A percentile compares a stretch with the other conserved stretches of the same genome.
phyloP scores from a whole-genome alignment of 2,329 filamentous ascomycete genomes.

The Xylaria sp. region DNA sequence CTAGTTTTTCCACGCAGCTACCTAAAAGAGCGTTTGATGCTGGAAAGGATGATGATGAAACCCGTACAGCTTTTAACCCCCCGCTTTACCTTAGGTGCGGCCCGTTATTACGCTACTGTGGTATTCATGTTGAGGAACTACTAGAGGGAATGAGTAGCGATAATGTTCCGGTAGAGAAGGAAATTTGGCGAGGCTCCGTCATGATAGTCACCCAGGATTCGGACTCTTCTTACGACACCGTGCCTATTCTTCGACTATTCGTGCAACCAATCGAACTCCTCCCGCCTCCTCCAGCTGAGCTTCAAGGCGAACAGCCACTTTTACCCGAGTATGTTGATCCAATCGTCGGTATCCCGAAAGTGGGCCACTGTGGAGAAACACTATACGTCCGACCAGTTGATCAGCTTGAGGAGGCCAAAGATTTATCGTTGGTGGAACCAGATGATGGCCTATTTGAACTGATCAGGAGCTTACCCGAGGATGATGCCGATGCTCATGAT shows the following conservation, averaged over 20 bases:
- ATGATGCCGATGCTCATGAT: conserved; percentile 58
- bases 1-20: conserved; percentile 59
- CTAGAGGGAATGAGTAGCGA: conserved; percentile 52
- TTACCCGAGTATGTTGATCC: conserved; percentile 89
- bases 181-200: conserved; percentile 91
- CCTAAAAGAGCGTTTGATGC: conserved; percentile 72
- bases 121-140: conserved; percentile 73
- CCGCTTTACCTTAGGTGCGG: conserved; percentile 88
- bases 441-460: conserved; percentile 86
- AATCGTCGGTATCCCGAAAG: conserved; percentile 84
- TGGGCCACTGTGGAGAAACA: conserved; percentile 85
- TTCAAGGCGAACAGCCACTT: conserved; percentile 71
- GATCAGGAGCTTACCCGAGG: conserved; percentile 64
- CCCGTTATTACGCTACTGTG: conserved; percentile 88
- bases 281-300: conserved; percentile 77
- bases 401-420: conserved; percentile 78
- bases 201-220: conserved; percentile 95
- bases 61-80: conserved; percentile 81
- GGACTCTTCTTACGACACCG: conserved; percentile 82
- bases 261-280: conserved; percentile 85
- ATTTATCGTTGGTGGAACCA: conserved; percentile 82
- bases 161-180: conserved; percentile 62
- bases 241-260: conserved; percentile 84
- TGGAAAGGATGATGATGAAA: conserved; percentile 71
- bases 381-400: conserved; percentile 92